Base-by-base conservation (phyloP, 192 early-diverging fungal species). In the Umbelopsis vinacea region DNA sequence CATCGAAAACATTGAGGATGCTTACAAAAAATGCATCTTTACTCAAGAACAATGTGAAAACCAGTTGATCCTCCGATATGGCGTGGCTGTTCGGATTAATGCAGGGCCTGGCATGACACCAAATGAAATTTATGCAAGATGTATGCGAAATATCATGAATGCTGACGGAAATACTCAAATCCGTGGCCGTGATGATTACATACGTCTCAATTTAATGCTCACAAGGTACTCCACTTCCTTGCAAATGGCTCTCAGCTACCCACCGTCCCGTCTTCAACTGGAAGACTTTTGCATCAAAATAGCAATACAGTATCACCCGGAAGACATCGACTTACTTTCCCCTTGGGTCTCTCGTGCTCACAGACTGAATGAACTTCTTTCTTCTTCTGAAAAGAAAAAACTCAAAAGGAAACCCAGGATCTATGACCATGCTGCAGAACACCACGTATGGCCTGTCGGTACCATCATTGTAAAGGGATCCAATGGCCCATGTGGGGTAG, bases 71-170 rank as follows among this genome's bases (percentile, higher is more conserved):
- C 17, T 19, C 17, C 57, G 57, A 19, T 63, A 63, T 19, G 57
- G 57, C 33, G 33, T 63, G 57, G 57, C 57, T 12, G 26, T 63
- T 2, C 26, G 33, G 29, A 63, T 63, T 11, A 63, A 63, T 37
- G 24, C 57, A 12, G 35, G 33, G 5, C 57, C 57, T 19, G 57
- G 57, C 57, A 63, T 63, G 57, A 11, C 33, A n/a, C 57, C 57
- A 3, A 22, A 29, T 26, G 35, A 63, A 29, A 37, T 63, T 29
- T 63, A 63, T 63, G 57, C 57, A 5, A 10, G 57, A 6, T 63
- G 57, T 37, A 63, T 63, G 57, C 57, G 57, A 6, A 63, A 63
- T 33, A 63, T 63, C 33, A 63, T 63, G 14, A 63, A 37, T n/a
- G 57, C 57, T 37, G 57, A 63, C n/a, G 26, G 35, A 22, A 63